These are phyloP conservation scores for Pseudozyma tsukubaensis DNA, from an alignment of 1,284 basidiomycete species.

Conservation along the genomic window DNA sequence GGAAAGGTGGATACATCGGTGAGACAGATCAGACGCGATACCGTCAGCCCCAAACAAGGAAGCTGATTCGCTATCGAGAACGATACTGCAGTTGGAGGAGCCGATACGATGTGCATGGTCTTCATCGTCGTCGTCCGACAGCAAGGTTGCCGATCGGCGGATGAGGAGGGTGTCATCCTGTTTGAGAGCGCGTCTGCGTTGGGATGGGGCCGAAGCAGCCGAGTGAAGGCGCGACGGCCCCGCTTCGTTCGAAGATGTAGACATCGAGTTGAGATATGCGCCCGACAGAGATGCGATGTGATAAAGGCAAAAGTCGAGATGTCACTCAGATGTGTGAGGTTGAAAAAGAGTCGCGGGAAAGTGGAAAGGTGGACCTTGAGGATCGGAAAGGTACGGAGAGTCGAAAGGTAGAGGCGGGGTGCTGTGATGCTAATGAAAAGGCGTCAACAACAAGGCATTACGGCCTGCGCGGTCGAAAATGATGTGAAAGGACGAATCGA, in stretches of 20 bases:
- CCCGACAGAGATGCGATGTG: background rate
- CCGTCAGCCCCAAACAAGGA: constrained; percentile 8
- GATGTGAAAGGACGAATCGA: background rate
- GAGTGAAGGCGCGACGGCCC: constrained; percentile 33
- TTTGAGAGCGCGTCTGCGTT: background rate
- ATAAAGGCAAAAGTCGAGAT: background rate
- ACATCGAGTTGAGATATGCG: constrained; percentile 3
- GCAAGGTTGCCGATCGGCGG: background rate
- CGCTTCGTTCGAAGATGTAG: constrained; percentile 8
- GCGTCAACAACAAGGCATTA: constrained; percentile 22
- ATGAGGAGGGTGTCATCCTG: background rate
- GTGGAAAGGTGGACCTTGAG: background rate
- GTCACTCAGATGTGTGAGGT: background rate
- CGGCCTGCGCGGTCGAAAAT: constrained; percentile 3
- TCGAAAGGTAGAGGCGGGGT: background rate
- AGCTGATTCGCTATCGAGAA: constrained; percentile 13
- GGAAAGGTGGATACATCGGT: constrained; percentile 18
- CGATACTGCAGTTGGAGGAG: background rate
- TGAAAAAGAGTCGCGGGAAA: background rate
- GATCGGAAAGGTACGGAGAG: background rate
- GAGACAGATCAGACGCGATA: constrained; percentile 7
- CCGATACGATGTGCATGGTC: constrained; percentile 7
- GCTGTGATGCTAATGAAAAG: background rate
- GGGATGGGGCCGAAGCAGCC: constrained; percentile 1
- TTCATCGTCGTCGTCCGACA: background rate